A percentile compares a stretch with the other conserved stretches of the same genome.
These are phyloP conservation scores for Themeda triandra DNA, from an alignment of 176 grass and related monocot species.

Conservation along the genomic window DNA sequence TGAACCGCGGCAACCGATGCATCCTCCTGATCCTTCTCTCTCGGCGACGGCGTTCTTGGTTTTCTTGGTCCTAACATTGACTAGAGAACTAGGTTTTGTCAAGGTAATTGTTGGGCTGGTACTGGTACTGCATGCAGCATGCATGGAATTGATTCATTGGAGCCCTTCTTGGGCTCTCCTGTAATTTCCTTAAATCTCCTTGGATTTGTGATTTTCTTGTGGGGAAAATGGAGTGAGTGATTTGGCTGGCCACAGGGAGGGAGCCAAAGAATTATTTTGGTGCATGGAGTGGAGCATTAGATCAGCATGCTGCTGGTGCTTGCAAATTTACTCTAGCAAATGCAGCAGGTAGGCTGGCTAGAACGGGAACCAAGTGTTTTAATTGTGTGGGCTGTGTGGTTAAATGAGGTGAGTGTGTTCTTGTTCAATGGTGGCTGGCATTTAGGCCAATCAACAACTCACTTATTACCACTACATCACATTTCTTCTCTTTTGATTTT, in stretches of 20 bases:
- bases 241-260: not conserved
- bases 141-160: constrained; percentile 28
- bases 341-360: constrained; percentile 2
- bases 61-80: constrained; percentile 42
- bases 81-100: constrained; percentile 43
- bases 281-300: not conserved
- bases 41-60: constrained; percentile 33
- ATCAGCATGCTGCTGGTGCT: not conserved
- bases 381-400: not conserved
- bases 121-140: constrained; percentile 29
- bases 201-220: constrained; percentile 20
- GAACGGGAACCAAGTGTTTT: not conserved
- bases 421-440: not conserved
- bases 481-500: not conserved
- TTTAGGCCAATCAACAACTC: not conserved
- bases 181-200: constrained; percentile 27
- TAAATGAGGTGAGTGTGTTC: constrained; percentile 29
- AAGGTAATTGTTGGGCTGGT: constrained; percentile 18
- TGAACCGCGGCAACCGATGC: not conserved
- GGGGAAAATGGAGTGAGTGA: not conserved
- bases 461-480: not conserved
- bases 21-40: not conserved
- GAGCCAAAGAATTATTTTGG: not conserved
- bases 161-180: constrained; percentile 33
- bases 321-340: not conserved